These are phyloP conservation scores for Trichothecium roseum DNA, from an alignment of 2,329 filamentous ascomycete genomes.

Conservation along the genomic window DNA sequence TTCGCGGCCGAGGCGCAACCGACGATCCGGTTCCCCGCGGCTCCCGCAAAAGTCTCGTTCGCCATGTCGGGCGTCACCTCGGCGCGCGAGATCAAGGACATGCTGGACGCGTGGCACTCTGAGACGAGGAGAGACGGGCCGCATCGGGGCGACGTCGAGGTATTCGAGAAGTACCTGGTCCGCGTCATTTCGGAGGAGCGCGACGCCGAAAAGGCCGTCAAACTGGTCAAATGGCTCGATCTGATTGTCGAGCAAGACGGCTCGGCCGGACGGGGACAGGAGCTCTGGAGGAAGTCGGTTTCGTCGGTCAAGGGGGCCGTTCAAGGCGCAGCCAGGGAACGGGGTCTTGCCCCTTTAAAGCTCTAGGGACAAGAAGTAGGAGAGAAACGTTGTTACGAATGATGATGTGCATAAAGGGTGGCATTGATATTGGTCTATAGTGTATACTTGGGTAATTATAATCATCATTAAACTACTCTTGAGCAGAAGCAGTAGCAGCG, in stretches of 20 bases:
- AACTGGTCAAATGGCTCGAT: constrained; percentile 58
- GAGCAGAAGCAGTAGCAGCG: too few relatives aligned
- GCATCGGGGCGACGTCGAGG: constrained; percentile 65
- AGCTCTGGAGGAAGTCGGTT: constrained; percentile 36
- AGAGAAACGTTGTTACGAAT: too few relatives aligned
- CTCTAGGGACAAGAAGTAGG: constrained; percentile 30
- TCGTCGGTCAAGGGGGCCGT: constrained; percentile 35
- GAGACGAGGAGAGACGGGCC: constrained; percentile 67
- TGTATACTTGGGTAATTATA: too few relatives aligned
- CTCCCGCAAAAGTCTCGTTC: constrained; percentile 36
- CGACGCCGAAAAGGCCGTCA: constrained; percentile 65
- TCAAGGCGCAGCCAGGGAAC: constrained; percentile 41
- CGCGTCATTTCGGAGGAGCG: constrained; percentile 66
- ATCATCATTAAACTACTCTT: too few relatives aligned
- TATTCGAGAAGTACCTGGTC: constrained; percentile 62
- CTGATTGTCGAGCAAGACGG: constrained; percentile 42
- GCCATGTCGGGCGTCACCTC: constrained; percentile 29
- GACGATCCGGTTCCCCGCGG: constrained; percentile 34
- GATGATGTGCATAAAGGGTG: too few relatives aligned
- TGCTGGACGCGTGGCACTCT: constrained; percentile 65
- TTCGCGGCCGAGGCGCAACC: constrained; percentile 23
- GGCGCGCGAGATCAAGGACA: constrained; percentile 55
- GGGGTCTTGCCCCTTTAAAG: constrained; percentile 46
- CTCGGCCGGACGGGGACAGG: constrained; percentile 22
- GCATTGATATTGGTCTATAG: too few relatives aligned